Conservation (phyloP, 129 eudicot genomes). For the Chrysanthemum seticuspe region DNA sequence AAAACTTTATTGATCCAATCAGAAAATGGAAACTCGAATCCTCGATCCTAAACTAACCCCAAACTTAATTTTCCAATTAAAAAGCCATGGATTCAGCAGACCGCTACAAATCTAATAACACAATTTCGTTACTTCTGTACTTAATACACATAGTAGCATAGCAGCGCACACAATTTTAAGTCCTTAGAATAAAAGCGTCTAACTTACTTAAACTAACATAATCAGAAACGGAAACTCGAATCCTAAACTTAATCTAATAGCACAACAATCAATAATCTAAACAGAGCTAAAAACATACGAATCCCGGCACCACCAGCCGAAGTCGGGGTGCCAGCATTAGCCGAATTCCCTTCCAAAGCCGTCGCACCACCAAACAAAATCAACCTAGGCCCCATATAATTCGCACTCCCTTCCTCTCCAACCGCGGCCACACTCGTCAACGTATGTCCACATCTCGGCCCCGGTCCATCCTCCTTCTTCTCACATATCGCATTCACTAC, state of each 20-base stretch:
- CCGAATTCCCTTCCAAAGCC: constrained; percentile 93
- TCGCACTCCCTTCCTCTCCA: constrained; percentile 91
- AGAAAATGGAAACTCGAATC: background rate
- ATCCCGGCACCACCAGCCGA: constrained; percentile 99
- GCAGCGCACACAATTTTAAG: too few species aligned
- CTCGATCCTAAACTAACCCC: background rate
- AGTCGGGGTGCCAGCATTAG: constrained; percentile 78
- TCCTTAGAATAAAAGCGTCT: too few species aligned
- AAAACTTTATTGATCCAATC: constrained; percentile 4
- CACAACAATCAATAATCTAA: constrained; percentile 2
- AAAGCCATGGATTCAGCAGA: constrained; percentile 10
- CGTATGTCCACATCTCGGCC: constrained; percentile 96
- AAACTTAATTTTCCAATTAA: background rate
- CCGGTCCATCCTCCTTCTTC: constrained; percentile 97
- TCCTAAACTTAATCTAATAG: background rate
- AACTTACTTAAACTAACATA: background rate
- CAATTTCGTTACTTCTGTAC: background rate
- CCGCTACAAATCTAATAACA: constrained; percentile 19
- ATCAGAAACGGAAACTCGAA: background rate
- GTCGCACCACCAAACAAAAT: constrained; percentile 97
- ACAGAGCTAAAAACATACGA: constrained; percentile 52
- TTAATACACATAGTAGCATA: background rate
- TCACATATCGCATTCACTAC: constrained; percentile 85
- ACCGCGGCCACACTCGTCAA: constrained; percentile 93
- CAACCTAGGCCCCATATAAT: constrained; percentile 91